Evolutionary conservation across 495 filamentous ascomycete species (phyloP).

Genomic region (Beverwykella pulmonaria): DNA sequence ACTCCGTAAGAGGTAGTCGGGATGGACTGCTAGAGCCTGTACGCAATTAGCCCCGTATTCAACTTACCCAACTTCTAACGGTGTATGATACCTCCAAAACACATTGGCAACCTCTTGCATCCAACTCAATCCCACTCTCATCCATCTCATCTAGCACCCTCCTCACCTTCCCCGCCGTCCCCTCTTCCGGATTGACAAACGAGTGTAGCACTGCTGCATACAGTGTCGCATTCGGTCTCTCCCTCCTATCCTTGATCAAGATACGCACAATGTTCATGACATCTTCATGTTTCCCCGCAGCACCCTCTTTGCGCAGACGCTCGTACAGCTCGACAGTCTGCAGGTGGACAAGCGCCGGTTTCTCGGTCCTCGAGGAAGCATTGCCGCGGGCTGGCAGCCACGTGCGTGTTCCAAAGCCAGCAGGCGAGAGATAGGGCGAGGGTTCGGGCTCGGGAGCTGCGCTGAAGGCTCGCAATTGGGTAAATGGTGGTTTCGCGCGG

Average conservation of each 20-base stretch:
- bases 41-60: constrained; percentile 23
- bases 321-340: constrained; percentile 51
- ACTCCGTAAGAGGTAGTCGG: constrained; percentile 75
- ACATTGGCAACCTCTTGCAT: constrained; percentile 68
- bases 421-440: neutral
- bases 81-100: constrained; percentile 72
- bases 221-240: constrained; percentile 65
- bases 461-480: constrained; percentile 9
- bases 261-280: constrained; percentile 53
- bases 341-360: constrained; percentile 16
- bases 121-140: constrained; percentile 58
- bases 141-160: constrained; percentile 72
- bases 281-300: constrained; percentile 36
- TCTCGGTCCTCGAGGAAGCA: constrained; percentile 3
- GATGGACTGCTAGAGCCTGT: constrained; percentile 77
- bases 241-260: constrained; percentile 63
- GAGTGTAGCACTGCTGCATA: constrained; percentile 74
- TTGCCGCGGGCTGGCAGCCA: neutral
- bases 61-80: too few relatives aligned
- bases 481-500: neutral
- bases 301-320: constrained; percentile 48
- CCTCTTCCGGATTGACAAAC: constrained; percentile 63
- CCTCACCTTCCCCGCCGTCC: constrained; percentile 64
- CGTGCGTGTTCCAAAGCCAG: neutral
- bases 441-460: neutral